These are phyloP conservation scores for Aspergillus tamarii DNA, from an alignment of 2,329 filamentous ascomycete genomes.

Conservation along the genomic window DNA sequence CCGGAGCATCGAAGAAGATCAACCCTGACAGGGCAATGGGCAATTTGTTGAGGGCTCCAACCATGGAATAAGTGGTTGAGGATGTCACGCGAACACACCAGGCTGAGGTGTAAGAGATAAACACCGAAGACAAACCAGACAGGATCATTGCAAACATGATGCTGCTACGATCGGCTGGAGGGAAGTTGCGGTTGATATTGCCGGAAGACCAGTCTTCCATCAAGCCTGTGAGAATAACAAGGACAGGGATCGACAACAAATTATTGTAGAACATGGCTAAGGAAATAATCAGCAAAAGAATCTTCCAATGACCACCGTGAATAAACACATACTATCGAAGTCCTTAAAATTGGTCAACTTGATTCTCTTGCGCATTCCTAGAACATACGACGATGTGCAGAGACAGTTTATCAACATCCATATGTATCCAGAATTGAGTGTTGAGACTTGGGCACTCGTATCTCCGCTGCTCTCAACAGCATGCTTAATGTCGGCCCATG, in stretches of 20 bases:
- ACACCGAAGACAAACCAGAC: slow-evolving; percentile 88
- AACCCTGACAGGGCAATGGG: slow-evolving; percentile 91
- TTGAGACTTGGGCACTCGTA: slow-evolving; percentile 76
- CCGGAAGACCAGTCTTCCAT: slow-evolving; percentile 88
- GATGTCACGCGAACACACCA: slow-evolving; percentile 98
- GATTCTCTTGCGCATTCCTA: slow-evolving; percentile 97
- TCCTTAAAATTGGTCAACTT: slow-evolving; percentile 99
- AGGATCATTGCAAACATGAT: slow-evolving; percentile 89
- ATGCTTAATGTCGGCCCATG: slow-evolving; percentile 95
- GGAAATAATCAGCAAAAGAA: slow-evolving; percentile 22
- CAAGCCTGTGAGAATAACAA: slow-evolving; percentile 78
- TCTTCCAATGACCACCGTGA: neutral
- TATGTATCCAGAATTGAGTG: slow-evolving; percentile 89
- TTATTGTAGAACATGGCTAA: slow-evolving; percentile 99
- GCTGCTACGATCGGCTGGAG: slow-evolving; percentile 73
- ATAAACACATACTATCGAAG: slow-evolving; percentile 81
- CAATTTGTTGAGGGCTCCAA: slow-evolving; percentile 96
- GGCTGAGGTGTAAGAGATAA: slow-evolving; percentile 99
- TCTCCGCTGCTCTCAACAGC: slow-evolving; percentile 70
- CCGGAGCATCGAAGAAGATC: slow-evolving; percentile 91
- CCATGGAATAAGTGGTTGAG: slow-evolving; percentile 98
- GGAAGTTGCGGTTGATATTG: slow-evolving; percentile 89
- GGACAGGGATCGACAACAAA: slow-evolving; percentile 89
- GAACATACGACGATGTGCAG: slow-evolving; percentile 85
- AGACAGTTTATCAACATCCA: slow-evolving; percentile 99